Percentiles rank a stretch among this genome's conserved stretches.
Evolutionary conservation across 2,329 filamentous ascomycete genomes (phyloP).

Genomic region (Botrytis porri): DNA sequence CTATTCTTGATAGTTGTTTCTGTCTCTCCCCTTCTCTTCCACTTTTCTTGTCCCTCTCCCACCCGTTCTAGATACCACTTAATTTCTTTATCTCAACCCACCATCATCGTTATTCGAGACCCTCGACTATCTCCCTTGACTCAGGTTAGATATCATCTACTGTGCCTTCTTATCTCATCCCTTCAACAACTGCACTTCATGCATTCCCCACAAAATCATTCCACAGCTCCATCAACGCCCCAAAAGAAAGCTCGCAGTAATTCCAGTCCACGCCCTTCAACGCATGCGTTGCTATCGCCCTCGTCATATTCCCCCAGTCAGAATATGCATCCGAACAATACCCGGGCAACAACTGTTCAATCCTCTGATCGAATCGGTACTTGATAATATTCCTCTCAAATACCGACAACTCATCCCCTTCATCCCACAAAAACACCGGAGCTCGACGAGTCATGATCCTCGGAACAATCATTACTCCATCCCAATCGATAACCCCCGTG

Average conservation of each 20-base stretch:
- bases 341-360: neutral
- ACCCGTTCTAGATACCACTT: neutral
- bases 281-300: neutral
- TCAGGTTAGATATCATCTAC: neutral
- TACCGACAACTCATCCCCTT: neutral
- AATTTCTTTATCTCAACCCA: neutral
- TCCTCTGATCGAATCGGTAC: neutral
- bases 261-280: neutral
- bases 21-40: no score
- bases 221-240: neutral
- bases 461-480: neutral
- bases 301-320: neutral
- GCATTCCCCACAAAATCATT: neutral
- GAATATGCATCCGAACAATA: neutral
- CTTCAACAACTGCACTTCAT: neutral
- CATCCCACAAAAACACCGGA: neutral
- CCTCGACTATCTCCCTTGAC: neutral
- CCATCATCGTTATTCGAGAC: accelerated
- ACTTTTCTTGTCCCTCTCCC: no score
- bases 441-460: neutral
- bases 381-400: neutral
- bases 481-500: neutral
- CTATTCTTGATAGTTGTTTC: no score
- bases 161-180: neutral
- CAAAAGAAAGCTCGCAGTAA: neutral